Evolutionary conservation across 495 filamentous ascomycete species (phyloP).

Genomic region (Neurospora discreta): DNA sequence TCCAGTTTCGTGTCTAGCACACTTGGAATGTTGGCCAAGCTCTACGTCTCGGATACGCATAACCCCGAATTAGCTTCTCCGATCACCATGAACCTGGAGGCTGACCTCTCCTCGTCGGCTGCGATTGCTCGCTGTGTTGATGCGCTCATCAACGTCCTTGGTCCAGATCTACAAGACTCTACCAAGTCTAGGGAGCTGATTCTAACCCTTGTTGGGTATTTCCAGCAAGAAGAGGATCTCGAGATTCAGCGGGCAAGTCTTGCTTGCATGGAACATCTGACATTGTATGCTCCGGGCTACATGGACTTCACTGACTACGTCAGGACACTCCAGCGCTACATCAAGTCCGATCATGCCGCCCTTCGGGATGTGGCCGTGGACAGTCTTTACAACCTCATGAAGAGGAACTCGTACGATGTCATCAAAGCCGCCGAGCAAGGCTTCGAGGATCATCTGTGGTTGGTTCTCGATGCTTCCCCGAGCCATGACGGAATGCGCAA

Average conservation of each 20-base stretch:
- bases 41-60: conserved; percentile 85
- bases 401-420: conserved; percentile 72
- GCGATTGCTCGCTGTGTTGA: conserved; percentile 86
- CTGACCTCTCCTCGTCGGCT: conserved; percentile 67
- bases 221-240: conserved; percentile 65
- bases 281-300: conserved; percentile 79
- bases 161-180: conserved; percentile 89
- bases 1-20: conserved; percentile 81
- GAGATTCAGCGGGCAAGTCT: conserved; percentile 68
- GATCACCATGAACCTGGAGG: conserved; percentile 78
- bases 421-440: conserved; percentile 59
- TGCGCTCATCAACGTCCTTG: conserved; percentile 88
- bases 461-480: conserved; percentile 67
- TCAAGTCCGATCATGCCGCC: conserved; percentile 52
- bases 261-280: conserved; percentile 80
- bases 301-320: conserved; percentile 79
- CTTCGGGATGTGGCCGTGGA: conserved; percentile 75
- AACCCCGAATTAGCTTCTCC: conserved; percentile 68
- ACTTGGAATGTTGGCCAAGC: conserved; percentile 82
- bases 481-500: conserved; percentile 64
- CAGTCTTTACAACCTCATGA: conserved; percentile 90
- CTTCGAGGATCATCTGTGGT: conserved; percentile 87
- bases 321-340: conserved; percentile 62
- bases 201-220: conserved; percentile 72
- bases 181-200: conserved; percentile 87